These are phyloP conservation scores for Lavandula angustifolia DNA, from an alignment of 257 asterid genomes.

Conservation along the genomic window DNA sequence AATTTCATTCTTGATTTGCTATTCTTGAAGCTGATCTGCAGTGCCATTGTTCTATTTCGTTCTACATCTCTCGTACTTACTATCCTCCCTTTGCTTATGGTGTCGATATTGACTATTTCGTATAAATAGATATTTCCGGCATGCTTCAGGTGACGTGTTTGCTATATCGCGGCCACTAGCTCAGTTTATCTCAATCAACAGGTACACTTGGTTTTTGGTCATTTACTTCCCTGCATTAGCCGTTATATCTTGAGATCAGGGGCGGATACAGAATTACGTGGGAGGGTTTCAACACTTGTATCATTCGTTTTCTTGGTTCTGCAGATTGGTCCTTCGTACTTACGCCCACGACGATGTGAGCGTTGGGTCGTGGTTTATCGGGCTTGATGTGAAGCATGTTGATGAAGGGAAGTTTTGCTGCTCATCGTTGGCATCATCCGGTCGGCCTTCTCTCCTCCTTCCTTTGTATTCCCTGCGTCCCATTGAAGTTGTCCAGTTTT, in stretches of 20 bases:
- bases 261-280: too few relatives aligned
- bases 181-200: conserved; percentile 71
- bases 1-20: not conserved
- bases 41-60: not conserved
- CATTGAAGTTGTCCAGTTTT: too few relatives aligned
- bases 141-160: conserved; percentile 85
- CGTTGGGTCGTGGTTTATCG: conserved; percentile 91
- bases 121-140: conserved; percentile 70
- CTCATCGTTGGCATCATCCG: conserved; percentile 72
- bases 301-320: conserved; percentile 21
- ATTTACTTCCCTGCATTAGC: not conserved
- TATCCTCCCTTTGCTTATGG: not conserved
- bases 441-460: conserved; percentile 36
- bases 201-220: conserved; percentile 39
- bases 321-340: conserved; percentile 59
- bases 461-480: not conserved
- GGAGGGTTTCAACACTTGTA: not conserved
- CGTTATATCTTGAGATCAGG: not conserved
- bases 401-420: conserved; percentile 92
- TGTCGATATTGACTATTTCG: conserved; percentile 4
- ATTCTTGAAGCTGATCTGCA: not conserved
- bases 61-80: not conserved
- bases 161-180: conserved; percentile 82
- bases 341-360: conserved; percentile 90
- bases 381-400: conserved; percentile 73